Evolutionary conservation across 2,329 filamentous ascomycete genomes (phyloP).

Genomic region (Sporothrix sp.): DNA sequence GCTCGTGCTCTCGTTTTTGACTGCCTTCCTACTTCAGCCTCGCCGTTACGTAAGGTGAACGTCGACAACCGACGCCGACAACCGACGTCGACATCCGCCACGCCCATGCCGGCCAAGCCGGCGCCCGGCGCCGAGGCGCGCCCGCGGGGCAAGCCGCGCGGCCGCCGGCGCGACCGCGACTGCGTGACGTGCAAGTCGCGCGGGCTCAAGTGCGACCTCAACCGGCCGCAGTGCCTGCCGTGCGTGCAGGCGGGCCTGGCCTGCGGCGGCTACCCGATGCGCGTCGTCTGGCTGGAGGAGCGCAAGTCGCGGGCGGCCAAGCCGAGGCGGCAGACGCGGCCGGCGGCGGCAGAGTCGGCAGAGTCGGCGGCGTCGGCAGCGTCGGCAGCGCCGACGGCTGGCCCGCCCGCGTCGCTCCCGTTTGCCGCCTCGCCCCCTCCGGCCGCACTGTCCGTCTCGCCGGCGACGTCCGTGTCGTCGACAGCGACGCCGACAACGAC

Average conservation of each 20-base stretch:
- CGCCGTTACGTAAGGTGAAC: no score
- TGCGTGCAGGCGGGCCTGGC: slow-evolving; percentile 22
- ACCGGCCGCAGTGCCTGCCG: slow-evolving; percentile 17
- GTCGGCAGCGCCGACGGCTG: no score
- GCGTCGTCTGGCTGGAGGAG: slow-evolving; percentile 24
- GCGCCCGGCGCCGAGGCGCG: neutral
- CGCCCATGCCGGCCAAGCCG: neutral
- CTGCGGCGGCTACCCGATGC: slow-evolving; percentile 26
- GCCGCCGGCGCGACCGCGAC: slow-evolving; percentile 17
- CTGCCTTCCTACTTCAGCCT: no score
- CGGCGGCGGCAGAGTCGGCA: neutral
- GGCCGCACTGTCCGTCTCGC: neutral
- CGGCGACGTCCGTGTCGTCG: neutral
- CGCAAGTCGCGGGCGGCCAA: neutral
- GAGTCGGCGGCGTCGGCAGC: neutral
- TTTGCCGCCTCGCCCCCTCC: neutral
- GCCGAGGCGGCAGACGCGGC: no score
- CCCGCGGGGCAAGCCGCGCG: slow-evolving; percentile 15
- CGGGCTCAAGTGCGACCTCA: slow-evolving; percentile 18
- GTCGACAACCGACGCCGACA: no score
- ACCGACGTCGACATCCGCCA: neutral
- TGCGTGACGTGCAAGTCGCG: slow-evolving; percentile 17
- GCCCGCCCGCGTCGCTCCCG: no score
- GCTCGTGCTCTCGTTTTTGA: no score
- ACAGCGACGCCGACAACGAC: neutral